Conservation (phyloP, 2,329 filamentous ascomycete species). For the Calonectria honghensis region DNA sequence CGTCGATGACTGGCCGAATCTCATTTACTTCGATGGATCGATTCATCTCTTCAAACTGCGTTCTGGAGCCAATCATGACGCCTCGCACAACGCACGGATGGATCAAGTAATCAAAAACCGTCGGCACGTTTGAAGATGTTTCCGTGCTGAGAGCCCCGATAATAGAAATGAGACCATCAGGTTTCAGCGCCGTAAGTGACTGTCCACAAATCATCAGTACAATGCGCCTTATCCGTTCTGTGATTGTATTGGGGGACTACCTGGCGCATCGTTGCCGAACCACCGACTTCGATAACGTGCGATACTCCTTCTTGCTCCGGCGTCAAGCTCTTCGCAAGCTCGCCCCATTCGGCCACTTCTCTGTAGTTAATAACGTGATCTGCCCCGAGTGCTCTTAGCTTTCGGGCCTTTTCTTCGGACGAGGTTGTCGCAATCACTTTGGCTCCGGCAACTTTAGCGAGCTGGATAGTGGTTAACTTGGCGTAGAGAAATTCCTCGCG, state of each 20-base stretch:
- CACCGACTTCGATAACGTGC: background rate
- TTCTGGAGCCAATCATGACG: constrained; percentile 53
- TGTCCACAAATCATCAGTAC: background rate
- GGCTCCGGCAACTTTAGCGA: background rate
- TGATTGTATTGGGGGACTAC: background rate
- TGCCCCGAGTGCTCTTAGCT: background rate
- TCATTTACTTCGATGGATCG: constrained; percentile 58
- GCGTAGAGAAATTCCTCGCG: background rate
- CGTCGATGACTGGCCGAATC: constrained; percentile 57
- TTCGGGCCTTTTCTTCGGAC: background rate
- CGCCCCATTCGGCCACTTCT: background rate
- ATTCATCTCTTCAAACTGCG: constrained; percentile 56
- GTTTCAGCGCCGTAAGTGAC: background rate
- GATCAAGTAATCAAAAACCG: constrained; percentile 52
- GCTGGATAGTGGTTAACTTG: background rate
- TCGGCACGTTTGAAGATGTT: background rate
- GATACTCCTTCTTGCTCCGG: background rate
- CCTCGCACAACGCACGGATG: constrained; percentile 56
- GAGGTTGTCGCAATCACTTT: background rate
- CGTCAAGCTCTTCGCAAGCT: background rate
- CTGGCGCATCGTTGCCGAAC: background rate
- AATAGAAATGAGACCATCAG: background rate
- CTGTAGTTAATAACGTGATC: background rate
- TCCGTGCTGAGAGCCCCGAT: background rate
- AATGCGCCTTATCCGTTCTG: background rate